Base-by-base conservation (phyloP, 1,284 basidiomycete genomes). In the Pseudozyma flocculosa region DNA sequence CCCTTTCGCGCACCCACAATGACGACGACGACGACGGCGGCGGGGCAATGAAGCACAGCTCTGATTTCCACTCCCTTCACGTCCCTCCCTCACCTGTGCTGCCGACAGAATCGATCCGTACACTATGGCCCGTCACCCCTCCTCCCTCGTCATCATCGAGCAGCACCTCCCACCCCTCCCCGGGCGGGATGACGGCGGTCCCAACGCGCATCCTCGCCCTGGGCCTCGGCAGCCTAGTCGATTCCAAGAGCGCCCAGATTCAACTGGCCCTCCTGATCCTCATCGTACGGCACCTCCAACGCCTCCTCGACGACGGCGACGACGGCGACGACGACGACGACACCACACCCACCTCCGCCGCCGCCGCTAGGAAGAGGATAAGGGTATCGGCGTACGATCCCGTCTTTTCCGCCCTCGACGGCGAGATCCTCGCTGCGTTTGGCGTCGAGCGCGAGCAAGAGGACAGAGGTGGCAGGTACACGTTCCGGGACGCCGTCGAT, bases 181-280 rank as follows among this genome's bases (percentile, higher is more conserved):
- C n/a, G n/a, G n/a, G n/a, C n/a, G n/a, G n/a, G n/a, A n/a, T n/a
- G n/a, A n/a, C 50, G 8, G 18, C 29, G 13, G 10, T 52, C 1
- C 54, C 61, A 0, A 10, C 15, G 4, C 38, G 38, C 4, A 65
- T 65, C 19, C 43, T 64, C 0, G 59, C 56, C 19, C 23, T 64
- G 2, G 61, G 61, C 4, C 18, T 64, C 2, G 61, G 61, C 2
- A 50, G 56, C 2, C 56, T 53, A 0, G 40, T 42, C 1, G 43
- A 29, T 0, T 56, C 50, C 0, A 40, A 53, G 2, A 42, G 45
- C 14, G 57, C 62, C 3, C 62, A 65, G 36, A 46, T 65, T 7
- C 62, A 65, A 30, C 40, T 65, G 1, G 62, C 57, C 3, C 30
- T 65, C 7, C 22, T 65, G n/a, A 9, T 65, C 17, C 45, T 47